Evolutionary conservation across 441 rosid genomes (phyloP).

Genomic region (Populus hybrid): DNA sequence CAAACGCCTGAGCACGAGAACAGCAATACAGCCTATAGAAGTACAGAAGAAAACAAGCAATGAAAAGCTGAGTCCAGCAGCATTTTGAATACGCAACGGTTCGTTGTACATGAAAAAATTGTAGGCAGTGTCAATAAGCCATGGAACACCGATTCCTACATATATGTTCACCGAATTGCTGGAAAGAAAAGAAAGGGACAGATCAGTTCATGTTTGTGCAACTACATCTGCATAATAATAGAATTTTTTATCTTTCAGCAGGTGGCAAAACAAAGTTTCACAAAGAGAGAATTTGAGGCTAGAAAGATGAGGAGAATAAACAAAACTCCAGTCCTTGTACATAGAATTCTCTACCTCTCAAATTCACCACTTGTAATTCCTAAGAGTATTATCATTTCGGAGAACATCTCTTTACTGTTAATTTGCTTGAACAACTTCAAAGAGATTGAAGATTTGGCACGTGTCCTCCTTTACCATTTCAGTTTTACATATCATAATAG

Average conservation of each 20-base stretch:
- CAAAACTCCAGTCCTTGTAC: not conserved
- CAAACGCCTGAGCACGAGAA: slow-evolving; percentile 72
- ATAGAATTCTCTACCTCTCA: not conserved
- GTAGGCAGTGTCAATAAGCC: slow-evolving; percentile 84
- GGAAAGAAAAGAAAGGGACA: slow-evolving; percentile 13
- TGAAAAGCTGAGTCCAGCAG: slow-evolving; percentile 80
- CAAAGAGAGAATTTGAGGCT: not conserved
- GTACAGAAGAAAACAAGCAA: slow-evolving; percentile 77
- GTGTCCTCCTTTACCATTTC: not conserved
- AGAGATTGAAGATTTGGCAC: not conserved
- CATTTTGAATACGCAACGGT: slow-evolving; percentile 63
- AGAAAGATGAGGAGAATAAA: not conserved
- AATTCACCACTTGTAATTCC: not conserved
- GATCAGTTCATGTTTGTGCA: not conserved
- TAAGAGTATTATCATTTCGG: not conserved
- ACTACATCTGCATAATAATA: too few species aligned
- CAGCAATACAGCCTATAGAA: slow-evolving; percentile 73
- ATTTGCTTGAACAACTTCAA: not conserved
- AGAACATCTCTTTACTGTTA: not conserved
- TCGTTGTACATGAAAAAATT: slow-evolving; percentile 64
- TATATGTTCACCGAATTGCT: slow-evolving; percentile 95
- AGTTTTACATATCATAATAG: not conserved
- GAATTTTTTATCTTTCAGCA: not conserved
- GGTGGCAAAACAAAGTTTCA: not conserved
- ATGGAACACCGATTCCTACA: slow-evolving; percentile 83